Evolutionary conservation across 164 flowering plant genomes (phyloP), one percentile per base, ranked within the genome.

Genomic region (Pachysandra terminalis): DNA sequence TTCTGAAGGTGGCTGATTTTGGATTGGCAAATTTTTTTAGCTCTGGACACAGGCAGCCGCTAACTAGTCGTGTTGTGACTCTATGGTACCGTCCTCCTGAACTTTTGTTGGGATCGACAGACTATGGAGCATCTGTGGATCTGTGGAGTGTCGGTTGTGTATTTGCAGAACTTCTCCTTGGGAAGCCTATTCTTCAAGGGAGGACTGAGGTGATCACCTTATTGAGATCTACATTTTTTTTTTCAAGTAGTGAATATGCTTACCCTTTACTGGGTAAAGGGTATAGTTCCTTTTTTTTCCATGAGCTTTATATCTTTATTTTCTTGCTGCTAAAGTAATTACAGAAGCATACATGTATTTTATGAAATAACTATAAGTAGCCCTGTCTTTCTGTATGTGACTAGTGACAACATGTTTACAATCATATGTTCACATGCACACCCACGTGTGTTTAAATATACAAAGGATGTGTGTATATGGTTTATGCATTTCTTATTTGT

Each of bases 31-130:
- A 81, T 52, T 59, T 77, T 40, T 23, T 65, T 45, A 73, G 56
- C 61, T 23, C 88, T 19, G 79, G 67, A 63, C 70, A 75, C 72
- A 75, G 54, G 74, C 82, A 82, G n/a, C 81, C 77, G 1, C 65
- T 86, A 67, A 88, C 93, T 3, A 83, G 90, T 63, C 90, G 89
- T 48, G 93, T 88, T 9, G 93, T 88, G 57, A 88, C 93, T 53
- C 66, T 88, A 56, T 88, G 93, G 93, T 88, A 88, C 74, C 89
- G 93, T 14, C 90, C 93, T 69, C 93, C 93, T 25, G 93, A 88
- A 65, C 85, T 87, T 59, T 52, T 87, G 35, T 73, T 87, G 73
- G 91, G 91, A 9, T 76, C 87, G 5, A 87, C 90, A 3, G 79
- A 64, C 27, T 88, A 88, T 59, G 86, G 84, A n/a, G 81, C 73